Conservation (phyloP, 495 filamentous ascomycete species). For the Usnea hakonensis region DNA sequence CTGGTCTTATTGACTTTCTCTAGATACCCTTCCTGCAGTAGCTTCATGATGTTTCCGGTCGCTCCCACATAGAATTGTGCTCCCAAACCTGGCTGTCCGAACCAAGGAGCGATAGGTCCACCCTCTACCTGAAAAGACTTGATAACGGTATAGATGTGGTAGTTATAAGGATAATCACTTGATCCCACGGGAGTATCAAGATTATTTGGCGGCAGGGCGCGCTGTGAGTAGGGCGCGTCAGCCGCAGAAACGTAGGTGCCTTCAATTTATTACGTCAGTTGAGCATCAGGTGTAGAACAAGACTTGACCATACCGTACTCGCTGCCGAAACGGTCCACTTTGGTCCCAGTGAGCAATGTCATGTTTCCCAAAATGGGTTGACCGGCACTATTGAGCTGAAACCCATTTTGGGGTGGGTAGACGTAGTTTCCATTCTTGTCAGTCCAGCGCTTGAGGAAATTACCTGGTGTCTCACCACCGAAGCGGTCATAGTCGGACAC, state of each 20-base stretch:
- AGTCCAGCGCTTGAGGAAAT: slow-evolving; percentile 43
- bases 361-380: slow-evolving; percentile 39
- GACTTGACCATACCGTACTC: slow-evolving; percentile 29
- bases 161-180: slow-evolving; percentile 43
- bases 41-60: slow-evolving; percentile 13
- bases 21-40: slow-evolving; percentile 11
- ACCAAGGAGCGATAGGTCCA: slow-evolving; percentile 49
- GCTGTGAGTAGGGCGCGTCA: slow-evolving; percentile 45
- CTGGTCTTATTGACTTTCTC: slow-evolving; percentile 4
- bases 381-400: slow-evolving; percentile 29
- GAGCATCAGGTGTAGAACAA: background rate
- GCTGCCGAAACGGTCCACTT: slow-evolving; percentile 50
- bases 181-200: slow-evolving; percentile 31
- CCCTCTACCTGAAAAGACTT: slow-evolving; percentile 36
- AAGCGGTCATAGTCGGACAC: slow-evolving; percentile 40
- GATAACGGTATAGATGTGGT: slow-evolving; percentile 46
- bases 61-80: slow-evolving; percentile 36
- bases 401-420: slow-evolving; percentile 41
- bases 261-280: background rate
- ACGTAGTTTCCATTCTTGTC: slow-evolving; percentile 31
- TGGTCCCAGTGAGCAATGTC: slow-evolving; percentile 37
- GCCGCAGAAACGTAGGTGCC: slow-evolving; percentile 40
- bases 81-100: slow-evolving; percentile 51
- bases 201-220: slow-evolving; percentile 46
- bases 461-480: slow-evolving; percentile 39